Conservation (phyloP, 306 rosid species). For the Bauhinia variegata region DNA sequence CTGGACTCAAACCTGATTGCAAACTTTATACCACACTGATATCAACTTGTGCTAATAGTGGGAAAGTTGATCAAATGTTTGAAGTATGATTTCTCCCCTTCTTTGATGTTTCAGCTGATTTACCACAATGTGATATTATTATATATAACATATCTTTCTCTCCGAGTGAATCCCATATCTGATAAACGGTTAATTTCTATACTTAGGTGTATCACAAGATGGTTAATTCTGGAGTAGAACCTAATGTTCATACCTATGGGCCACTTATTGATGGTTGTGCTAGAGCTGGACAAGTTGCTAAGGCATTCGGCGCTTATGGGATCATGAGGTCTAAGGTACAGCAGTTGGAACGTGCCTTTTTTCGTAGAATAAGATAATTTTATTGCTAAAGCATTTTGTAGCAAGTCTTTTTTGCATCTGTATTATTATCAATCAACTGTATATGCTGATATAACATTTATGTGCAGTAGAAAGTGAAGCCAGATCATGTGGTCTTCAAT, state of each 20-base stretch:
- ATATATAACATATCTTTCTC: conserved; percentile 8
- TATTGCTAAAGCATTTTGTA: background rate
- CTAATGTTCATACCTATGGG: conserved; percentile 88
- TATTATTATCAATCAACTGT: conserved; percentile 34
- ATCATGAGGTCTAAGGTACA: conserved; percentile 97
- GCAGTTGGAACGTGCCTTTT: conserved; percentile 31
- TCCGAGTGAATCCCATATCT: conserved; percentile 21
- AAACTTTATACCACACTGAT: conserved; percentile 94
- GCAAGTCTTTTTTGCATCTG: conserved; percentile 24
- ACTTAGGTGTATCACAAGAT: conserved; percentile 82
- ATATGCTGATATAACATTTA: conserved; percentile 64
- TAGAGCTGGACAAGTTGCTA: conserved; percentile 94
- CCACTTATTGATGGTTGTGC: conserved; percentile 99
- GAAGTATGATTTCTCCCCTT: conserved; percentile 68
- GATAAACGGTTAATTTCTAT: conserved; percentile 30
- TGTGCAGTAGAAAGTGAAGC: conserved; percentile 99
- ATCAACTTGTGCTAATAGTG: conserved; percentile 91
- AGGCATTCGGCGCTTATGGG: conserved; percentile 99
- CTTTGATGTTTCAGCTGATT: conserved; percentile 31
- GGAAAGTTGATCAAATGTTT: conserved; percentile 91
- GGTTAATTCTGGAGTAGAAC: conserved; percentile 92
- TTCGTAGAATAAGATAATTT: background rate
- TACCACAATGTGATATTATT: conserved; percentile 13
- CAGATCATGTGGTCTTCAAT: conserved; percentile 99
- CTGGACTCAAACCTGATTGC: conserved; percentile 84